Base-by-base conservation (phyloP, 2,329 filamentous ascomycete species). In the Fusarium goolgardi region DNA sequence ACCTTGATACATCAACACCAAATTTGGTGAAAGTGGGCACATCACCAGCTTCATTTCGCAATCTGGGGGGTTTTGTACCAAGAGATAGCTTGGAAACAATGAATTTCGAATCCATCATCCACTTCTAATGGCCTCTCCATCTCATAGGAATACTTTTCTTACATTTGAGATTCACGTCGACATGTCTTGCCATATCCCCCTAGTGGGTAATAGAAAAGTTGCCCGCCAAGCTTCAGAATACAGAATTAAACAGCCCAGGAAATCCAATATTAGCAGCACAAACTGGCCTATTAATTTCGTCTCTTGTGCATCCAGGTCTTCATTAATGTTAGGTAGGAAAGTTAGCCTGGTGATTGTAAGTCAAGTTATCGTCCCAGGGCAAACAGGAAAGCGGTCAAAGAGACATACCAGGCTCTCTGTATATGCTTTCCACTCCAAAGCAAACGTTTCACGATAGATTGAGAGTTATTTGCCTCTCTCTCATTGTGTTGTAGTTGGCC, bases 1-100 rank as follows among this genome's bases (percentile, higher is more conserved):
- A 65, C 71, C 54, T 44, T 59, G 46, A n/a, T 29, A 16, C 15
- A 13, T 56, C 60, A 65, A 68, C 65, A 65, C 65, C 65, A 68
- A 47, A 25, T 31, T 34, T 21, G 27, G 23, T 10, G 12, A 23
- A 25, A 27, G n/a, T 43, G 27, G 43, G 15, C 18, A 13, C 20
- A 68, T 69, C 37, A n/a, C 23, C 25, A 25, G 55, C 65, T 44
- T 68, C 55, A 56, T 40, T 61, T 52, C 35, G 23, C 1, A 29
- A 27, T 13, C 25, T 23, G 2, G 13, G 13, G 32, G 9, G 15
- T 18, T 21, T 4, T 20, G 3, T 15, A 32, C 10, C 16, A 34
- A 31, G 12, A 31, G 12, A 13, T 16, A 18, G 15, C 7, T 18
- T 34, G 15, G 6, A 18, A 35, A 18, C 32, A 18, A n/a, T n/a